These are phyloP conservation scores for Monosporascus sp. DNA, from an alignment of 2,329 filamentous ascomycete species.

Conservation along the genomic window DNA sequence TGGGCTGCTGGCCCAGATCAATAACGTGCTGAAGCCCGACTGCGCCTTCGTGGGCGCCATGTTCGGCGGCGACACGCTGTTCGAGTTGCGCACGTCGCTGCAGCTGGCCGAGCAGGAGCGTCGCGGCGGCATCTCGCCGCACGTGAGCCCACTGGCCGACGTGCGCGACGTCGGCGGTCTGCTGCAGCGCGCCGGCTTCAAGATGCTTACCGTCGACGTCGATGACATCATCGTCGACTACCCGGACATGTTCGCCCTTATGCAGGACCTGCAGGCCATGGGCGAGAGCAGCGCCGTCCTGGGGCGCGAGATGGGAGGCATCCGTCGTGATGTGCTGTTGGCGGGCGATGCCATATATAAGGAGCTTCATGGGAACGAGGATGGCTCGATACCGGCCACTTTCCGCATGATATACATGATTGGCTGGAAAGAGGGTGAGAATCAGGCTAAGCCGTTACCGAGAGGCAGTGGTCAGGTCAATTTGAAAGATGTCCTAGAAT, in stretches of 20 bases:
- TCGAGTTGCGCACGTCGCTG: slow-evolving; percentile 85
- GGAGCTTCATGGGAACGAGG: slow-evolving; percentile 77
- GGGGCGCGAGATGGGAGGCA: slow-evolving; percentile 72
- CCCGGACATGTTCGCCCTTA: slow-evolving; percentile 81
- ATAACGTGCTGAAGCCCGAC: slow-evolving; percentile 83
- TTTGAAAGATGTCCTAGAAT: slow-evolving; percentile 71
- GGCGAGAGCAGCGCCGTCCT: slow-evolving; percentile 88
- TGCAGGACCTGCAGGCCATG: slow-evolving; percentile 95
- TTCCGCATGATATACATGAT: slow-evolving; percentile 98
- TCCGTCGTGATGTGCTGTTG: slow-evolving; percentile 77
- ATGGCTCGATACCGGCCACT: slow-evolving; percentile 76
- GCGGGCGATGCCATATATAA: slow-evolving; percentile 87
- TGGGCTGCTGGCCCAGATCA: slow-evolving; percentile 76
- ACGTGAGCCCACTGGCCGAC: slow-evolving; percentile 87
- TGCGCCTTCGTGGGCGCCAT: slow-evolving; percentile 90
- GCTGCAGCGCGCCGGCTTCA: slow-evolving; percentile 83
- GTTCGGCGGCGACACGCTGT: slow-evolving; percentile 92
- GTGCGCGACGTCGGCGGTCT: slow-evolving; percentile 87
- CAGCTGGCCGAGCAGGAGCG: slow-evolving; percentile 90
- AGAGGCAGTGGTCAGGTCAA: slow-evolving; percentile 84
- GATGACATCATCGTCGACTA: slow-evolving; percentile 97
- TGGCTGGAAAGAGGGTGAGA: slow-evolving; percentile 83
- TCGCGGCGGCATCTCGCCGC: slow-evolving; percentile 83
- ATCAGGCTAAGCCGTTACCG: slow-evolving; percentile 73
- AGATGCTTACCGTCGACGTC: slow-evolving; percentile 91